phyloP scores from a whole-genome alignment of 2,329 filamentous ascomycete genomes.

The Arthrobotrys entomopaga region DNA sequence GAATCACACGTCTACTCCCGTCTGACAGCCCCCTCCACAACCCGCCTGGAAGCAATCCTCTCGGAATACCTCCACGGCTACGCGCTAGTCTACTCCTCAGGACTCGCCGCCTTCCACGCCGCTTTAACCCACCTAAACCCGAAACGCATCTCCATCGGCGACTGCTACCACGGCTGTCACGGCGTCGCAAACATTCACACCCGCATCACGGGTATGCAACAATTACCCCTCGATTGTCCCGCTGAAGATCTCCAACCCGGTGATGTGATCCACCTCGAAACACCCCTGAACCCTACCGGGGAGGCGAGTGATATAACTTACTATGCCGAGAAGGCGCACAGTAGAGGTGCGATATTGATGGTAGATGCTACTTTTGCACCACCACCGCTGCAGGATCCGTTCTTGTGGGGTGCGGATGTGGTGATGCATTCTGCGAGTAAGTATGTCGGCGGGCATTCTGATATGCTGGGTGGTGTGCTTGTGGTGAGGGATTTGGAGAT shows the following conservation, averaged over 20 bases:
- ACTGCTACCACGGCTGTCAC: slow-evolving; percentile 93
- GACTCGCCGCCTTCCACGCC: slow-evolving; percentile 88
- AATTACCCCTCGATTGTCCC: slow-evolving; percentile 76
- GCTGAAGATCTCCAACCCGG: slow-evolving; percentile 75
- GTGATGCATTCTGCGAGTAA: slow-evolving; percentile 95
- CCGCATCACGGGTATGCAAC: slow-evolving; percentile 78
- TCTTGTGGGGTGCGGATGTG: slow-evolving; percentile 80
- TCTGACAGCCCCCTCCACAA: slow-evolving; percentile 78
- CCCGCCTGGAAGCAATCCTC: slow-evolving; percentile 85
- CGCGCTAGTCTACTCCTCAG: slow-evolving; percentile 81
- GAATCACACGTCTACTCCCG: slow-evolving; percentile 87
- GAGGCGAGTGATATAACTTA: slow-evolving; percentile 77
- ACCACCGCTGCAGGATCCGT: slow-evolving; percentile 87
- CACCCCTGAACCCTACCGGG: slow-evolving; percentile 90
- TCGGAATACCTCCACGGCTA: slow-evolving; percentile 76
- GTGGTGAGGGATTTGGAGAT: slow-evolving; percentile 55
- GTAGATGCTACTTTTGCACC: slow-evolving; percentile 95
- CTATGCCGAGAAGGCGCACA: slow-evolving; percentile 78
- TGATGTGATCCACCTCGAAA: slow-evolving; percentile 91
- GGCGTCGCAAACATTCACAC: slow-evolving; percentile 79
- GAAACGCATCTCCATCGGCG: slow-evolving; percentile 80
- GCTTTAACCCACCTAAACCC: slow-evolving; percentile 86
- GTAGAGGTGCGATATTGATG: slow-evolving; percentile 77
- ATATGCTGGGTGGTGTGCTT: slow-evolving; percentile 88
- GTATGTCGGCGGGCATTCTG: slow-evolving; percentile 94